Conservation (phyloP, 805 yeast species). For the Ogataea glucozyma region DNA sequence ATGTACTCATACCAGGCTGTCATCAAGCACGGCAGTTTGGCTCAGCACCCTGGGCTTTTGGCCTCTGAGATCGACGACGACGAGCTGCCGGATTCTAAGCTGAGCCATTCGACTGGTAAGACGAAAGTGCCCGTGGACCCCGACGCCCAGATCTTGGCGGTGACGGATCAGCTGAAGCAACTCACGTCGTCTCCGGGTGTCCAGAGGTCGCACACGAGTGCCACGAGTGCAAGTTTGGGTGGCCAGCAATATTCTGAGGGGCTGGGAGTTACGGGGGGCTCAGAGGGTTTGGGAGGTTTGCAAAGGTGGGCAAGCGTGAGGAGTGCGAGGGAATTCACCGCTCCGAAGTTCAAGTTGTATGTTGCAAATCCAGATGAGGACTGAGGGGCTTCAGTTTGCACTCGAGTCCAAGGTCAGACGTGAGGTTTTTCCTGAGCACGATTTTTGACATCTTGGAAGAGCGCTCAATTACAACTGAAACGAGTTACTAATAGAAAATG, state of each 20-base stretch:
- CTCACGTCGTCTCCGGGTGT: constrained; percentile 18
- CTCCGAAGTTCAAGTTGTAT: constrained; percentile 46
- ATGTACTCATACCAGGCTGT: constrained; percentile 38
- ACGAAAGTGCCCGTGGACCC: constrained; percentile 35
- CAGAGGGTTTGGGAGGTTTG: constrained; percentile 18
- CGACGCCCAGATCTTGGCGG: constrained; percentile 35
- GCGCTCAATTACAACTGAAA: no score
- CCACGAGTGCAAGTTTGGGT: no score
- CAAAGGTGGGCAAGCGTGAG: constrained; percentile 39
- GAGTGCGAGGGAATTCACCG: constrained; percentile 30
- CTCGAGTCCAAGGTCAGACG: no score
- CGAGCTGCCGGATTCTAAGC: constrained; percentile 42
- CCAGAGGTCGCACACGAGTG: no score
- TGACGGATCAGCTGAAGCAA: constrained; percentile 33
- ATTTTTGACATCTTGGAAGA: no score
- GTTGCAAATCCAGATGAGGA: constrained; percentile 58
- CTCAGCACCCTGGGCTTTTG: constrained; percentile 65
- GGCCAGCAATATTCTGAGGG: no score
- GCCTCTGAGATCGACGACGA: constrained; percentile 77
- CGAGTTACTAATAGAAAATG: no score
- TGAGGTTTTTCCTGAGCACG: no score
- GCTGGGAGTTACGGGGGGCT: constrained; percentile 5
- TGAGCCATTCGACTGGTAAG: constrained; percentile 29
- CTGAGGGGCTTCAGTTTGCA: no score
- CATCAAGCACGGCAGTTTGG: constrained; percentile 60